Evolutionary conservation across 148 eudicot species (phyloP).

Genomic region (Rhododendron mucronatum): DNA sequence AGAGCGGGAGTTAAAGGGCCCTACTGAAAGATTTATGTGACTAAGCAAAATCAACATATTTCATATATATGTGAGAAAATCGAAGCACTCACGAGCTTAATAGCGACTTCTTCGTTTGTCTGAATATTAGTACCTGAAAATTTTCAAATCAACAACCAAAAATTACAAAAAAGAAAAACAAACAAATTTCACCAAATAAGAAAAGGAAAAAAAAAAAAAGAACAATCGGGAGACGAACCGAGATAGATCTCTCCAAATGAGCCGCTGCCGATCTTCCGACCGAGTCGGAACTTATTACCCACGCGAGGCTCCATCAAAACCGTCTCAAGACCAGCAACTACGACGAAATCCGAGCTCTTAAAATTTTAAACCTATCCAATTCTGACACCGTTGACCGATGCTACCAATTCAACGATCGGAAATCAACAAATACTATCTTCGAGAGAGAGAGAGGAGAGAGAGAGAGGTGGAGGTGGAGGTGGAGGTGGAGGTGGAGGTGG

Average conservation of each 20-base stretch:
- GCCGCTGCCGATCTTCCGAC: slow-evolving; percentile 74
- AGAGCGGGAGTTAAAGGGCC: no score
- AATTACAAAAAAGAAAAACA: neutral
- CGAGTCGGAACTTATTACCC: slow-evolving; percentile 70
- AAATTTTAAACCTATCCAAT: neutral
- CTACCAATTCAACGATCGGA: neutral
- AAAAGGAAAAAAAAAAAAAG: no score
- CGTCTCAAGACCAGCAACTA: slow-evolving; percentile 5
- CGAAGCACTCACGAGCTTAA: slow-evolving; percentile 64
- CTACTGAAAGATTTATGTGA: neutral
- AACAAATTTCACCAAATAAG: neutral
- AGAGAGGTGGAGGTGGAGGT: neutral
- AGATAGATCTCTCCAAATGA: slow-evolving; percentile 86
- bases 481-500: no score
- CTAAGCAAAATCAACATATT: neutral
- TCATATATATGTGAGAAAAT: neutral
- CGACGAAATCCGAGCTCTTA: slow-evolving; percentile 5
- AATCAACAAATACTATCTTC: neutral
- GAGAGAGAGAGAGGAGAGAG: neutral
- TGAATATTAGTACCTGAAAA: slow-evolving; percentile 70
- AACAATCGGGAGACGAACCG: slow-evolving; percentile 28
- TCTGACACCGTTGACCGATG: neutral
- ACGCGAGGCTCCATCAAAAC: slow-evolving; percentile 63
- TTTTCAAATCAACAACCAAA: neutral
- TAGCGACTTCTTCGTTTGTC: slow-evolving; percentile 75